Conservation (phyloP, 2,329 filamentous ascomycete species). For the Exutisphaerella laricina region DNA sequence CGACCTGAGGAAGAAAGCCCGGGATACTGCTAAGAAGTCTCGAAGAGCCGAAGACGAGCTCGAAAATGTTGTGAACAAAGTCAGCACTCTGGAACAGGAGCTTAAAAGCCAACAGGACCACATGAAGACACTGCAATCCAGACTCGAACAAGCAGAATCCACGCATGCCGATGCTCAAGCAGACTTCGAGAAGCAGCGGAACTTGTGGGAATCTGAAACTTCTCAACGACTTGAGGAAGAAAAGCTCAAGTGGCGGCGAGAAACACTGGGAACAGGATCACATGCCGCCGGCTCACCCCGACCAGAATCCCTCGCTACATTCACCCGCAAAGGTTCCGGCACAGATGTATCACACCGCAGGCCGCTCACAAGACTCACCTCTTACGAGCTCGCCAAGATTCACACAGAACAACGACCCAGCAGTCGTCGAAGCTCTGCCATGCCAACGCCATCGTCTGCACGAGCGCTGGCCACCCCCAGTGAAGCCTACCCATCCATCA, state of each 20-base stretch:
- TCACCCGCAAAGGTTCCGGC: conserved; percentile 37
- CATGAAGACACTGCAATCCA: conserved; percentile 57
- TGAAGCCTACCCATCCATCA: conserved; percentile 26
- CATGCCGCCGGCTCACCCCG: conserved; percentile 26
- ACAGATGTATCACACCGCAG: conserved; percentile 22
- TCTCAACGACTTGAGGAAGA: conserved; percentile 60
- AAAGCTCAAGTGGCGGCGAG: conserved; percentile 54
- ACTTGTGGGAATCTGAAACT: conserved; percentile 52
- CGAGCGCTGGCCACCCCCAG: conserved; percentile 19
- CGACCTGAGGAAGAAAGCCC: conserved; percentile 81
- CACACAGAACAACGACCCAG: conserved; percentile 29
- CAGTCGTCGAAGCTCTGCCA: conserved; percentile 29
- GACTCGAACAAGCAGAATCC: conserved; percentile 59
- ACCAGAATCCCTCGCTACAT: conserved; percentile 34
- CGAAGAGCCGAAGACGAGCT: conserved; percentile 76
- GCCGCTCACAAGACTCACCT: conserved; percentile 26
- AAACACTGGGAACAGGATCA: conserved; percentile 21
- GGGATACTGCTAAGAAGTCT: conserved; percentile 68
- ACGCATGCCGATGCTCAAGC: conserved; percentile 55
- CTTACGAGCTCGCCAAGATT: conserved; percentile 24
- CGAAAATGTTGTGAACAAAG: conserved; percentile 60
- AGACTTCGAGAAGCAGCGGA: conserved; percentile 55
- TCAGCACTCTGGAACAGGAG: conserved; percentile 61
- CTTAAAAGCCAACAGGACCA: conserved; percentile 55
- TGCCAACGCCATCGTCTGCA: conserved; percentile 18